Base-by-base conservation (phyloP, 208 protist species). In the Strigomonas galati region DNA sequence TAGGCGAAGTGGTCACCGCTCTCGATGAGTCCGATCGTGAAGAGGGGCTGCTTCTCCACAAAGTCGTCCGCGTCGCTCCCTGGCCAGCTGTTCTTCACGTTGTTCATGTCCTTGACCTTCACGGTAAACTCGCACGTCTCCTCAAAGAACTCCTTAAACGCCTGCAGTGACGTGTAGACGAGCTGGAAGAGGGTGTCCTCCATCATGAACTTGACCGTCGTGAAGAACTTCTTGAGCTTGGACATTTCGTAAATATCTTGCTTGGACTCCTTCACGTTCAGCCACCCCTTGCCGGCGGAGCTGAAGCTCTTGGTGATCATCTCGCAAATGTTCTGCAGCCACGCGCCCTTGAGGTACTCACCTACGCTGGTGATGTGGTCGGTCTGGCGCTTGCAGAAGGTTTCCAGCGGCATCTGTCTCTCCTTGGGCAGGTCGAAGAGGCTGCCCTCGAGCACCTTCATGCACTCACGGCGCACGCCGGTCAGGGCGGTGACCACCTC, bases 141-240 rank as follows among this genome's bases (percentile, higher is more conserved):
- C 67, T 96, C 84, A 68, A 98, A 95, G 76, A 97, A 97, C 64
- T 87, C 83, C 1, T 82, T 80, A 72, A 97, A 98, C 37, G 80
- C 54, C 24, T 89, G 69, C 4, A 98, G 76, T 0, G 91, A 97
- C 55, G 76, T 87, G 78, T 96, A 94, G 43, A 98, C 92, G 35
- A 98, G 81, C 56, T 92, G 84, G 58, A 95, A 94, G 5, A 98
- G 76, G 12, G 92, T 96, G 80, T 98, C 94, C 76, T 98, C 88
- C 98, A 99, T 99, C 93, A 98, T 98, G 68, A 98, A 98, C 72
- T 94, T 96, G 60, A 99, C 95, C 23, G 94, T 97, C 48, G 78
- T 94, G 70, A 99, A 97, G 77, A 99, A 97, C 65, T 97, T 97
- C 81, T 98, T 97, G 6, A 99, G 91, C 79, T 99, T 99, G 40